phyloP scores from a whole-genome alignment of 2,329 filamentous ascomycete species.

The Hymenoscyphus linearis region DNA sequence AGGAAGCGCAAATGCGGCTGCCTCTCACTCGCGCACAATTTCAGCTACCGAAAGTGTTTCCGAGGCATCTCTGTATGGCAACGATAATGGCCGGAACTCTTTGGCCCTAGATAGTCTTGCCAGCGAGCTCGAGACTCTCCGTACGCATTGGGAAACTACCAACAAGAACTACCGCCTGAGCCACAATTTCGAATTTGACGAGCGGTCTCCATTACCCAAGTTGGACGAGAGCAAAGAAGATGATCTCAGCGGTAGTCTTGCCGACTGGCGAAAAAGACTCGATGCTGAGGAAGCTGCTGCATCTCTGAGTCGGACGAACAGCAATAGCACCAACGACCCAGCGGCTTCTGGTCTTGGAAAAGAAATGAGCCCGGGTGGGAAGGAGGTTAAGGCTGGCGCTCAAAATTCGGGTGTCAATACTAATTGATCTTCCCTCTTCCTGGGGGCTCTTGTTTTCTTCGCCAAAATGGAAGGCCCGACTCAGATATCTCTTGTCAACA shows the following conservation, averaged over 20 bases:
- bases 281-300: slow-evolving; percentile 44
- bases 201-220: slow-evolving; percentile 32
- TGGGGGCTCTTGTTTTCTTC: background rate
- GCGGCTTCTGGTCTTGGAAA: slow-evolving; percentile 14
- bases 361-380: slow-evolving; percentile 29
- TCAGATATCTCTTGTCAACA: too few species aligned
- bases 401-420: slow-evolving; percentile 3
- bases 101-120: slow-evolving; percentile 85
- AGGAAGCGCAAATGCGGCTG: slow-evolving; percentile 36
- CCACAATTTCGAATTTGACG: slow-evolving; percentile 74
- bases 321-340: slow-evolving; percentile 7
- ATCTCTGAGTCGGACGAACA: slow-evolving; percentile 22
- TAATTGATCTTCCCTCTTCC: background rate
- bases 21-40: slow-evolving; percentile 32
- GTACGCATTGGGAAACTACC: slow-evolving; percentile 90
- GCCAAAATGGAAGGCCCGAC: background rate
- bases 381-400: slow-evolving; percentile 15
- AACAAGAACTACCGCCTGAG: slow-evolving; percentile 93
- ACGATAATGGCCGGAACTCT: slow-evolving; percentile 49
- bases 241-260: slow-evolving; percentile 64
- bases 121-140: slow-evolving; percentile 83
- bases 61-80: slow-evolving; percentile 46
- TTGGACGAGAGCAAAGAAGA: slow-evolving; percentile 38
- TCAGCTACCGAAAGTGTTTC: slow-evolving; percentile 52
- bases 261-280: slow-evolving; percentile 74